Base-by-base conservation (phyloP, 23 red algal species). In the Porphyridium purpureum region DNA sequence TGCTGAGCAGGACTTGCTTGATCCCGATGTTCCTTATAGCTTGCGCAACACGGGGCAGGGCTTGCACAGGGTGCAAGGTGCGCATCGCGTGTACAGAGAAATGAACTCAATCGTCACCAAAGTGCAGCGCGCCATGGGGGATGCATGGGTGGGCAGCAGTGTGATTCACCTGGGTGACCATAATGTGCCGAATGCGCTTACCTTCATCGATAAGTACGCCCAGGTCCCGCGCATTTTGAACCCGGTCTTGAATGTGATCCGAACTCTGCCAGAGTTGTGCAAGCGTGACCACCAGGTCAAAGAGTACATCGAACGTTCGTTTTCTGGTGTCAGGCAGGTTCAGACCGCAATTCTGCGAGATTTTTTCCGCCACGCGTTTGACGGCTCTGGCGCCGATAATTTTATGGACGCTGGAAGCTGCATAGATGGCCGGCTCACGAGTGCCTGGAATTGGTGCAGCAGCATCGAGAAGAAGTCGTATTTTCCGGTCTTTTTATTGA, bases 321-420 rank as follows among this genome's bases (percentile, higher is more conserved):
- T 64, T 27, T 60, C 66, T 31, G 79, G 62, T 4, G 60, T 69
- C 20, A 67, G 73, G 30, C 22, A 30, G 9, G 79, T 67, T 24
- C 30, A 51, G 22, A 52, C 62, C 28, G 35, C 40, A 8, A 84
- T 84, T 0, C 50, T 84, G 67, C 44, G 53, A 15, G 79, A 84
- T 50, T 84, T 84, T 19, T 84, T 84, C 54, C 60, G 79, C 35
- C 67, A 84, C 50, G 79, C 68, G 3, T 84, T 84, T 73, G 79
- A 84, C 29, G 79, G 79, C 9, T 69, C 62, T 49, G 79, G 79
- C 29, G 79, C 66, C 19, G 70, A 60, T 28, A 57, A 70, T 47
- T 72, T 50, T 56, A 72, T 74, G 23, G 62, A 55, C 57, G 66
- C 66, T 4, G 79, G 79, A 17, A 73, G 66, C 35, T 84, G 79